These are phyloP conservation scores for Cytospora piceicola DNA, from an alignment of 2,329 filamentous ascomycete genomes.

Conservation along the genomic window DNA sequence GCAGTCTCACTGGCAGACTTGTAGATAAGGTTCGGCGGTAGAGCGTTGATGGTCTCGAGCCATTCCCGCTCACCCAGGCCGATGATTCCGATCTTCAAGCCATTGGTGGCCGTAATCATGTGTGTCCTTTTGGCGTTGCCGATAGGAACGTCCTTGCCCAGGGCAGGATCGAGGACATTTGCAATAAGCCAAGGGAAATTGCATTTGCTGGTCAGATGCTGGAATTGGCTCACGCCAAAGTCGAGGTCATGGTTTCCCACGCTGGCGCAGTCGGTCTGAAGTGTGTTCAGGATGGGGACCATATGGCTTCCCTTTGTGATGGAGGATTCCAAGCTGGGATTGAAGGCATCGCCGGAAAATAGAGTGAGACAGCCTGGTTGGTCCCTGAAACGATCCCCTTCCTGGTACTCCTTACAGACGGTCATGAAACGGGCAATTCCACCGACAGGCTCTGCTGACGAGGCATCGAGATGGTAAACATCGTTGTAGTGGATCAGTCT, in stretches of 20 bases:
- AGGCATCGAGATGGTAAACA: slow-evolving; percentile 82
- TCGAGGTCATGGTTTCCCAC: slow-evolving; percentile 92
- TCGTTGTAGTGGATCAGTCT: slow-evolving; percentile 92
- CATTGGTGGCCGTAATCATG: slow-evolving; percentile 80
- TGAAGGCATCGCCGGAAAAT: slow-evolving; percentile 92
- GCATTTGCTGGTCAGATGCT: slow-evolving; percentile 72
- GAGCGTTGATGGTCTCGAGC: slow-evolving; percentile 84
- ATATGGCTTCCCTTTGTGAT: slow-evolving; percentile 91
- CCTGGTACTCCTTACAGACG: slow-evolving; percentile 74
- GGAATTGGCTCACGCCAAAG: slow-evolving; percentile 83
- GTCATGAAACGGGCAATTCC: slow-evolving; percentile 82
- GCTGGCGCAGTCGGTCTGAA: slow-evolving; percentile 79
- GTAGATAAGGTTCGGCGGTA: slow-evolving; percentile 83
- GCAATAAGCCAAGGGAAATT: slow-evolving; percentile 88
- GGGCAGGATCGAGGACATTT: slow-evolving; percentile 82
- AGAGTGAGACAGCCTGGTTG: slow-evolving; percentile 73
- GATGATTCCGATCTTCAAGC: slow-evolving; percentile 83
- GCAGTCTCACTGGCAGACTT: slow-evolving; percentile 77
- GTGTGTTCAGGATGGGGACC: slow-evolving; percentile 80
- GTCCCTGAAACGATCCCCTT: slow-evolving; percentile 60
- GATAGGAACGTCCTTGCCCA: slow-evolving; percentile 75
- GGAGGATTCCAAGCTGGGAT: slow-evolving; percentile 85
- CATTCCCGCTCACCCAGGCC: slow-evolving; percentile 87
- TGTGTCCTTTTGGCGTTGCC: slow-evolving; percentile 75
- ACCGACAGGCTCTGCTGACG: slow-evolving; percentile 80